Conservation (phyloP, 2,329 filamentous ascomycete species). For the Ophidiomyces ophidiicola region DNA sequence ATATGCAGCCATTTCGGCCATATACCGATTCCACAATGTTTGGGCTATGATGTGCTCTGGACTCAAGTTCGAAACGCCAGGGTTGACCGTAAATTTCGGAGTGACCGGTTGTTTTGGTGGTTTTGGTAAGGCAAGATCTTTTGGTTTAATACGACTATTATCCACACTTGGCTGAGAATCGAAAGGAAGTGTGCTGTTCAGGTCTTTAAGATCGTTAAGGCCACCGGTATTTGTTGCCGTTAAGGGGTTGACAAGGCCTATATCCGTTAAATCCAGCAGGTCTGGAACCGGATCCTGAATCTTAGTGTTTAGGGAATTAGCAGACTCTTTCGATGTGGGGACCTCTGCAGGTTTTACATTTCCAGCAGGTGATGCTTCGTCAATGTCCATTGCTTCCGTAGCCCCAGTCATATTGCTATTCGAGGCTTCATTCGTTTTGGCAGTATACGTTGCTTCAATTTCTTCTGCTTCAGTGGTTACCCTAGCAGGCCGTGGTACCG, state of each 20-base stretch:
- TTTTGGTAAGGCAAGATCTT: constrained; percentile 38
- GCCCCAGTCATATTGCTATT: constrained; percentile 16
- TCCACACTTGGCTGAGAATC: constrained; percentile 40
- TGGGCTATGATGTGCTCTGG: constrained; percentile 31
- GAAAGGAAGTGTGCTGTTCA: constrained; percentile 47
- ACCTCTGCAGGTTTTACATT: constrained; percentile 3
- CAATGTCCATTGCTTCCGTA: constrained; percentile 38
- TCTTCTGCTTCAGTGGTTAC: constrained; percentile 32
- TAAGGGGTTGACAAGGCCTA: constrained; percentile 41
- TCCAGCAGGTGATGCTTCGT: constrained; percentile 25
- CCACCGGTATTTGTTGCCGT: constrained; percentile 35
- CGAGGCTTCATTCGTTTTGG: constrained; percentile 16
- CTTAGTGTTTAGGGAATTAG: neutral
- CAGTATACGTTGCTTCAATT: constrained; percentile 22
- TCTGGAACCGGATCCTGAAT: constrained; percentile 10
- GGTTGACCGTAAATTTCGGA: constrained; percentile 18
- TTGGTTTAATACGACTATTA: constrained; percentile 25
- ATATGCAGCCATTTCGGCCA: constrained; percentile 43
- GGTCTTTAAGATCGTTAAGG: constrained; percentile 42
- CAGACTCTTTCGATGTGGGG: constrained; percentile 4
- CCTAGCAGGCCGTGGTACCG: constrained; percentile 25
- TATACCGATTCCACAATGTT: constrained; percentile 40
- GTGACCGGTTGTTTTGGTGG: constrained; percentile 40
- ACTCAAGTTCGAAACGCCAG: neutral
- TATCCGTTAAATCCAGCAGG: constrained; percentile 38